Evolutionary conservation across 176 grass and related monocot species (phyloP).

Genomic region (Lolium rigidum): DNA sequence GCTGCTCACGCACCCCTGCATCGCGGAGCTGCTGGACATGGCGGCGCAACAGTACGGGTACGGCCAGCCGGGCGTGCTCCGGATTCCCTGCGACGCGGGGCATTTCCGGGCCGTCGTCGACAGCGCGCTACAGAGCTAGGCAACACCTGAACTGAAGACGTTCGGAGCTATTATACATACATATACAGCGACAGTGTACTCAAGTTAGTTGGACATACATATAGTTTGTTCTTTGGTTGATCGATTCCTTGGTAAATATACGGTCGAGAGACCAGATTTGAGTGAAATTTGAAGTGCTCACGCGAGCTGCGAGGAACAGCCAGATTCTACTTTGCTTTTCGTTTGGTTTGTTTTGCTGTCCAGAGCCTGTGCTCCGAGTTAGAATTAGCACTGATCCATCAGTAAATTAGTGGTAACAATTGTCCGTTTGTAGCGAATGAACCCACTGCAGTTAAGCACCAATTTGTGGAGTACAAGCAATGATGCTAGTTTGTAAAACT

Average conservation of each 20-base stretch:
- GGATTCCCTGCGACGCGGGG: conserved; percentile 53
- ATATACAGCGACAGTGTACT: neutral
- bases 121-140: conserved; percentile 11
- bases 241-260: neutral
- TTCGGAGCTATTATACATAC: neutral
- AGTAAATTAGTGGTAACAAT: too few relatives aligned
- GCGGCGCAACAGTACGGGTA: conserved; percentile 57
- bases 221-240: neutral
- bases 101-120: conserved; percentile 46
- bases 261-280: neutral
- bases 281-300: too few relatives aligned
- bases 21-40: conserved; percentile 64
- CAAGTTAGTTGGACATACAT: neutral
- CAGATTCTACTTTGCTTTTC: too few relatives aligned
- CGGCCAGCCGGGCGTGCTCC: conserved; percentile 60
- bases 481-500: too few relatives aligned
- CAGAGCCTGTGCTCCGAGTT: too few relatives aligned
- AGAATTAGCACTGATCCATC: too few relatives aligned
- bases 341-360: too few relatives aligned
- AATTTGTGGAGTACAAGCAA: too few relatives aligned
- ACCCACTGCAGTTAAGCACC: too few relatives aligned
- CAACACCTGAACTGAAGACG: neutral
- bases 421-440: too few relatives aligned
- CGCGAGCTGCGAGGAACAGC: too few relatives aligned
- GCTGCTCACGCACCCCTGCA: conserved; percentile 51